Conservation (phyloP, 306 rosid species). For the Canavalia gladiata region DNA sequence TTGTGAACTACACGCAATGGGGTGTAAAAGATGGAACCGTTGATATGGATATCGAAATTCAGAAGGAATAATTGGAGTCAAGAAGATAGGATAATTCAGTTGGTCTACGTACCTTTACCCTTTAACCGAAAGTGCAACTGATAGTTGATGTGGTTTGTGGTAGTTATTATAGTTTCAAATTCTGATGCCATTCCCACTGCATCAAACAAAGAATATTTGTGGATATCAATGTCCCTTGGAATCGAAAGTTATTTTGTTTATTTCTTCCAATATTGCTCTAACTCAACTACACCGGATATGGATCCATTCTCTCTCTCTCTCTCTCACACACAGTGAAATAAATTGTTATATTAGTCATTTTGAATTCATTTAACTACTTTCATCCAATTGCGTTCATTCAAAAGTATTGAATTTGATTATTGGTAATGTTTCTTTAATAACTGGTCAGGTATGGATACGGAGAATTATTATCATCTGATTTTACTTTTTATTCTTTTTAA, state of each 20-base stretch:
- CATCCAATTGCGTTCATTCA: background rate
- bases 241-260: background rate
- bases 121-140: constrained; percentile 54
- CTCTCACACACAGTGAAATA: no score
- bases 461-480: no score
- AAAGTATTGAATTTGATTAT: background rate
- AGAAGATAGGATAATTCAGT: constrained; percentile 15
- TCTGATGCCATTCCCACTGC: constrained; percentile 40
- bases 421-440: background rate
- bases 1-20: background rate
- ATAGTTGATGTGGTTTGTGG: constrained; percentile 47
- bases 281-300: no score
- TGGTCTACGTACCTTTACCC: constrained; percentile 34
- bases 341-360: no score
- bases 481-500: no score
- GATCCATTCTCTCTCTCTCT: no score
- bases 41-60: background rate
- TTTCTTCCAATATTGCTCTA: background rate
- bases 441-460: background rate
- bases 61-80: background rate
- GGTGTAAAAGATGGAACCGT: constrained; percentile 15
- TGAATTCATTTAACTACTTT: background rate
- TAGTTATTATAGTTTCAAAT: constrained; percentile 50
- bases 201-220: constrained; percentile 20
- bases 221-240: constrained; percentile 24